A percentile compares a stretch with the other conserved stretches of the same genome.
Evolutionary conservation across 2,329 filamentous ascomycete species (phyloP).

Genomic region (Penicillium sp.): DNA sequence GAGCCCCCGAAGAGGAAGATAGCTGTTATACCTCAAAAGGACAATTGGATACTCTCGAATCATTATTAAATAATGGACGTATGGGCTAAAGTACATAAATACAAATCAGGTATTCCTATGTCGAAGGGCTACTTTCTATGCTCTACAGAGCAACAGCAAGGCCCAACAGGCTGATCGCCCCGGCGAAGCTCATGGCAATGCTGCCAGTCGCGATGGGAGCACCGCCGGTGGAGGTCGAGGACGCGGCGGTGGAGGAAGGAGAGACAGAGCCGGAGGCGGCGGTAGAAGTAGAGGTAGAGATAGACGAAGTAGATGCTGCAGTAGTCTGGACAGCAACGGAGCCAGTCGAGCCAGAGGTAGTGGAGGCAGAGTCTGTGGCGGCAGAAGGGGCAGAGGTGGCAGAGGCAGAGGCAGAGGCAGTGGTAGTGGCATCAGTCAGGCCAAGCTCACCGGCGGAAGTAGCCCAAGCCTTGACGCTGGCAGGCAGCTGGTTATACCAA

Average conservation of each 20-base stretch:
- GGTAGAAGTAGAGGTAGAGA: neutral
- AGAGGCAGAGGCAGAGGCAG: neutral
- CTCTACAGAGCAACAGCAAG: slow-evolving; percentile 25
- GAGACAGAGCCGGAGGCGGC: slow-evolving; percentile 1
- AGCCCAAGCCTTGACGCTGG: slow-evolving; percentile 24
- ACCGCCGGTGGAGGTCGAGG: slow-evolving; percentile 20
- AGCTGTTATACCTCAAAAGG: neutral
- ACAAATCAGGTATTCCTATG: neutral
- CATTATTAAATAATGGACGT: too few relatives aligned
- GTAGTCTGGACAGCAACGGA: slow-evolving; percentile 1
- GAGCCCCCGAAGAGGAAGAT: neutral
- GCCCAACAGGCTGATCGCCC: slow-evolving; percentile 24
- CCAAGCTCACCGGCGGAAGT: slow-evolving; percentile 2
- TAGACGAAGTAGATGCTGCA: neutral
- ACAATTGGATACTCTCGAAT: neutral
- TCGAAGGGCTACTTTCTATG: neutral
- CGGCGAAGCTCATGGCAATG: slow-evolving; percentile 22
- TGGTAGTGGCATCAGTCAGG: neutral
- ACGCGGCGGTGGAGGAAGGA: slow-evolving; percentile 4
- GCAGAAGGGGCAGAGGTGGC: neutral
- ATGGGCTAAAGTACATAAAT: neutral
- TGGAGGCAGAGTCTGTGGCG: neutral
- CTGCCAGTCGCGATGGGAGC: slow-evolving; percentile 22
- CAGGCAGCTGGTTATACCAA: slow-evolving; percentile 27
- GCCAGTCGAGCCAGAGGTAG: neutral